Evolutionary conservation across 352 stramenopile species (phyloP), one percentile per base, ranked within the genome.

Genomic region (Globisporangium spiculum): DNA sequence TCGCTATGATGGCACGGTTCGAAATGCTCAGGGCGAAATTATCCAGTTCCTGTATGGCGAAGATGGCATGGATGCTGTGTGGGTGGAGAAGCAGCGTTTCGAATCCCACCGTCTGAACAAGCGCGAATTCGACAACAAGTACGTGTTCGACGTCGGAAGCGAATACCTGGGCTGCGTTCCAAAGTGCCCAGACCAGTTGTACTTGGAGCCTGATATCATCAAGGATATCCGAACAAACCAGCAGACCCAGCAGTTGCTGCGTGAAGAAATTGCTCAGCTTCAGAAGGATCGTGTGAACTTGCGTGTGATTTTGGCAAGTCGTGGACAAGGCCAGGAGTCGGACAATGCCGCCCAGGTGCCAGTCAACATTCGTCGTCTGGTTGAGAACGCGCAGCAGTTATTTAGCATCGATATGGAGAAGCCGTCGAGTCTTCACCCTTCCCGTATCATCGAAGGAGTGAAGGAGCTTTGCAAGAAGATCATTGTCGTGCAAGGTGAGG

Each of bases 21-120:
- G 98, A 73, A 99, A 98, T 61, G 84, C 84, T 12, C 86, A 94
- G 59, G 86, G 86, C 12, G 85, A 93, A 62, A 96, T 96, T 73
- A 90, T 96, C 57, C 88, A 96, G 69, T 96, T 96, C 61, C 62
- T 94, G 65, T 94, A 94, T 54, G 98, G 98, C 68, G 98, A 99
- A 80, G 98, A 99, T 77, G 98, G 98, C 62, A 99, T 99, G 97
- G 98, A 99, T 85, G 97, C 95, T 4, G 95, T 98, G n/a, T 99
- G 96, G 94, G 98, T 99, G 57, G 98, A 99, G 76, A 98, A 98
- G 62, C 98, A 99, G 82, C 86, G 81, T 46, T 98, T 98, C 54
- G 84, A 97, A 61, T 92, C 88, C 3, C 91, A 93, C 67, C 75
- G 75, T 65, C 72, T 98, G 59, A 97, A 97, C 60, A 98, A 97